Evolutionary conservation across 2,329 filamentous ascomycete genomes (phyloP).

Genomic region (Endoconidiophora laricicola): DNA sequence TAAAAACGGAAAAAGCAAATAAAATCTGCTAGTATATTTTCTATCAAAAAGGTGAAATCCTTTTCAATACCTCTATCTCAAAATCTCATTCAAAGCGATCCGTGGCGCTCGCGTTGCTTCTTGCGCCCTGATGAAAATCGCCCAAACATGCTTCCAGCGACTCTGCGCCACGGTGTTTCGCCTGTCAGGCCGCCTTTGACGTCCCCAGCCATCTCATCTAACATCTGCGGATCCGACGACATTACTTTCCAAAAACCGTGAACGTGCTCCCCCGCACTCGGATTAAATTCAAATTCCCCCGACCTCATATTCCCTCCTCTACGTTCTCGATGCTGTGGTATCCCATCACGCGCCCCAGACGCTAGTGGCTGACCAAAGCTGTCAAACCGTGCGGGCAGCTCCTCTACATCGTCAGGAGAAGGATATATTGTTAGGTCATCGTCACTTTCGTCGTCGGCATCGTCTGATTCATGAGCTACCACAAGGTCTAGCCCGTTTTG

Average conservation of each 20-base stretch:
- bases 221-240: neutral
- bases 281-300: neutral
- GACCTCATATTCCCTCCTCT: neutral
- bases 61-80: too few species aligned
- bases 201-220: neutral
- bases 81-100: too few species aligned
- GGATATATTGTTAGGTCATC: too few species aligned
- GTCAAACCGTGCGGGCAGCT: conserved; percentile 32
- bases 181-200: neutral
- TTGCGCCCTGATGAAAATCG: neutral
- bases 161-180: neutral
- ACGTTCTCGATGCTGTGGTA: neutral
- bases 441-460: conserved; percentile 18
- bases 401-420: conserved; percentile 23
- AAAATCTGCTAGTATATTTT: too few species aligned
- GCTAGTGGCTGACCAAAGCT: conserved; percentile 25
- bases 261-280: neutral
- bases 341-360: neutral
- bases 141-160: neutral
- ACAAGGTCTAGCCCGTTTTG: conserved; percentile 11
- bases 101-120: too few species aligned
- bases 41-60: too few species aligned
- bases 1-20: too few species aligned
- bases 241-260: neutral
- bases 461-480: conserved; percentile 12